Base-by-base conservation (phyloP, 345 rosid species). In the Firmiana major region DNA sequence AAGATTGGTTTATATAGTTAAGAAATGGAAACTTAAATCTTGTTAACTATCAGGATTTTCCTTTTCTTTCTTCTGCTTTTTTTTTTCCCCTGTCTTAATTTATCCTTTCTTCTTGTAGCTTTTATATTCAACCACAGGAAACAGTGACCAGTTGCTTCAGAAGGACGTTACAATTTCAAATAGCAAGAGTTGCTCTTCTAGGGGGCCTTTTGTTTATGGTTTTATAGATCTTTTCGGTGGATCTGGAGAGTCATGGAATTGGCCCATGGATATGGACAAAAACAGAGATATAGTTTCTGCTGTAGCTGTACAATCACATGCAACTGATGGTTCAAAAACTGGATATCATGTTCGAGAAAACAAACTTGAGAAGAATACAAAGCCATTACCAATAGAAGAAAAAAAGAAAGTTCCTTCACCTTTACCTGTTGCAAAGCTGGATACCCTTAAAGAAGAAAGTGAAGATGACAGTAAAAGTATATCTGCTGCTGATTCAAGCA, bases 191-290 rank as follows among this genome's bases (percentile, higher is more conserved):
- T 77, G 82, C 77, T 80, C 63, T 80, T 76, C 87, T 17, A 81
- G 64, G 68, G 94, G 86, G 63, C 90, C 93, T 71, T 93, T 89
- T 86, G 97, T 91, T 53, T 89, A 84, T 88, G 99, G 97, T 66
- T 91, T 95, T 78, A 81, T 90, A 65, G 97, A 95, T 84, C 92
- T 95, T 60, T 95, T 95, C 69, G 84, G 93, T 82, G 97, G 94
- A 76, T 88, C 83, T 72, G 97, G 89, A 81, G 99, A 90, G 81
- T 89, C 90, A 17, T 89, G 96, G 92, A 81, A 90, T 55, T 90
- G 94, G 95, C 86, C 90, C 77, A 51, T 88, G 79, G 89, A 87
- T 57, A 81, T 88, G 82, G 97, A 93, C 83, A 91, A 90, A 78
- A 87, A 76, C 65, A 86, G 79, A 68, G 88, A 84, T 65, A 74